Conservation (phyloP, 1,284 basidiomycete genomes). For the Amylostereum chailletii region DNA sequence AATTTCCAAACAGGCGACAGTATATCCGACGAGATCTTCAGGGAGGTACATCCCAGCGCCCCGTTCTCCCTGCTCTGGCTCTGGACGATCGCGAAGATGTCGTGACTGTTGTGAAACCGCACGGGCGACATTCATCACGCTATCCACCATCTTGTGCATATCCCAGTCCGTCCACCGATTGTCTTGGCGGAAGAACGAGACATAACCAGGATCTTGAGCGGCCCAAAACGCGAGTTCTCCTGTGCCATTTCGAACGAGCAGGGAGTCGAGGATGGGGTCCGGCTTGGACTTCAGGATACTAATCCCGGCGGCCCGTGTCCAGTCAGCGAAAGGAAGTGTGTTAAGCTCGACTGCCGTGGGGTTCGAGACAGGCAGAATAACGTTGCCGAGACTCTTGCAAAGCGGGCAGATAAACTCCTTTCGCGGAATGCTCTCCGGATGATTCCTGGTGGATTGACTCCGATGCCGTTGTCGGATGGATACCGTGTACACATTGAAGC, state of each 20-base stretch:
- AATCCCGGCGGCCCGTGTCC: slow-evolving; percentile 75
- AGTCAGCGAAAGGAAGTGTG: slow-evolving; percentile 60
- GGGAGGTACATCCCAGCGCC: slow-evolving; percentile 81
- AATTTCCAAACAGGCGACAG: slow-evolving; percentile 76
- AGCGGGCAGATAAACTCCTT: slow-evolving; percentile 96
- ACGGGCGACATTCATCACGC: slow-evolving; percentile 61
- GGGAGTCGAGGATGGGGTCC: slow-evolving; percentile 55
- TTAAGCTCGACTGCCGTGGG: slow-evolving; percentile 40
- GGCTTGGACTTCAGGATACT: slow-evolving; percentile 74
- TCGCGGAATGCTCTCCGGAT: slow-evolving; percentile 88
- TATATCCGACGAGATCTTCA: slow-evolving; percentile 87
- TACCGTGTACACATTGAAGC: slow-evolving; percentile 86
- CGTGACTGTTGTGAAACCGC: slow-evolving; percentile 66
- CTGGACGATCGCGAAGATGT: slow-evolving; percentile 65
- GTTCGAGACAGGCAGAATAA: slow-evolving; percentile 76
- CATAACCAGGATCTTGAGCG: slow-evolving; percentile 66
- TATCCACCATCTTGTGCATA: slow-evolving; percentile 69
- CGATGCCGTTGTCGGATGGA: slow-evolving; percentile 88
- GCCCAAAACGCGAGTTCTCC: slow-evolving; percentile 83
- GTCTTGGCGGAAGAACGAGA: slow-evolving; percentile 40
- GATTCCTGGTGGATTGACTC: slow-evolving; percentile 85
- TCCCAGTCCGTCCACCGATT: slow-evolving; percentile 46
- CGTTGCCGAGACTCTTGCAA: slow-evolving; percentile 97
- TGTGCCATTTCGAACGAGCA: slow-evolving; percentile 69
- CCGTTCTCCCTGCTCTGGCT: slow-evolving; percentile 63